phyloP scores from a whole-genome alignment of 192 early-diverging fungal species.

The Mortierella claussenii region DNA sequence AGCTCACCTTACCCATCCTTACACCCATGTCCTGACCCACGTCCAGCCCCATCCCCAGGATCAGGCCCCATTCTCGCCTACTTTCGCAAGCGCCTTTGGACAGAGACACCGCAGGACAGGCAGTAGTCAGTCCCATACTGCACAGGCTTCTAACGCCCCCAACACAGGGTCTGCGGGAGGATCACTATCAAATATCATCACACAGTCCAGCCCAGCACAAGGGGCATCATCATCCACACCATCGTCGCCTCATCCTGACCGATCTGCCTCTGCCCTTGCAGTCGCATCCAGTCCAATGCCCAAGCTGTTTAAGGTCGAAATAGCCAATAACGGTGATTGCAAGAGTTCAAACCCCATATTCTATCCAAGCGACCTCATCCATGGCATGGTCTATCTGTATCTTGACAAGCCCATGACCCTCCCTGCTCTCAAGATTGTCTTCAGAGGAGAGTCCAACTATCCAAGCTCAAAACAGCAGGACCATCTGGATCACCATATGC shows the following conservation, averaged over 20 bases:
- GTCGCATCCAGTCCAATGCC: constrained; percentile 40
- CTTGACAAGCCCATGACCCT: constrained; percentile 52
- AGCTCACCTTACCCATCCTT: neutral
- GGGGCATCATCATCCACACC: neutral
- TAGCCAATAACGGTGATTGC: constrained; percentile 46
- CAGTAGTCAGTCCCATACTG: constrained; percentile 14
- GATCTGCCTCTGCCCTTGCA: constrained; percentile 6
- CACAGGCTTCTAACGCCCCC: too few species aligned
- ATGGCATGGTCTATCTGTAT: constrained; percentile 50
- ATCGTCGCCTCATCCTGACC: neutral
- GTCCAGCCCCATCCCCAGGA: neutral
- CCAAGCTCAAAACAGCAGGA: constrained; percentile 52
- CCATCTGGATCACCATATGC: constrained; percentile 48
- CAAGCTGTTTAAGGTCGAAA: constrained; percentile 50
- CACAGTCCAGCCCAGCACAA: too few species aligned
- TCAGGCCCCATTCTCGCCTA: too few species aligned
- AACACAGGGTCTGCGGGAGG: too few species aligned
- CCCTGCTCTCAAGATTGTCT: constrained; percentile 52
- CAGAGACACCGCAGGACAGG: constrained; percentile 5
- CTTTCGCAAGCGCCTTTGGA: neutral
- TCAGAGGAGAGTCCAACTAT: constrained; percentile 49
- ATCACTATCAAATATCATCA: too few species aligned
- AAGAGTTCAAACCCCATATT: constrained; percentile 45
- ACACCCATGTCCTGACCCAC: neutral
- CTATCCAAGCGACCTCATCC: constrained; percentile 49